A percentile compares a stretch with the other conserved stretches of the same genome.
phyloP scores from a whole-genome alignment of 2,329 filamentous ascomycete species.

The Diaporthe amygdali region DNA sequence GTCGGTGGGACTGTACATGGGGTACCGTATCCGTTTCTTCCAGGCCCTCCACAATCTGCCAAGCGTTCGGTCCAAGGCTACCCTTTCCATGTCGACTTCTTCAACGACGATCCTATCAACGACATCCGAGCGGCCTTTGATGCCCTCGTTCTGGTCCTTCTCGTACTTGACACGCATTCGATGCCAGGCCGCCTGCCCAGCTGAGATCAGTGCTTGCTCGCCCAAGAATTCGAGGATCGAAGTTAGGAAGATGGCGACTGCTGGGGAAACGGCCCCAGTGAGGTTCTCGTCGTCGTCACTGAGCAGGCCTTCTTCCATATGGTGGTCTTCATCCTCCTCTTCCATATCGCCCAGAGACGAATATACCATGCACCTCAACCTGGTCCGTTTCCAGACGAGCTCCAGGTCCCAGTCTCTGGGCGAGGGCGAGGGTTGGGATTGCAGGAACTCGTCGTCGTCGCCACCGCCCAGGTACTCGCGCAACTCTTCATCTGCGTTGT shows the following conservation, averaged over 20 bases:
- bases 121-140: slow-evolving; percentile 50
- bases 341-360: slow-evolving; percentile 96
- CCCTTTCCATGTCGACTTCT: slow-evolving; percentile 89
- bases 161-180: slow-evolving; percentile 65
- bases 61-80: slow-evolving; percentile 86
- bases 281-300: slow-evolving; percentile 62
- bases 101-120: slow-evolving; percentile 80
- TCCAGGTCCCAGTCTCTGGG: slow-evolving; percentile 84
- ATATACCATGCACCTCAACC: slow-evolving; percentile 97
- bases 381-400: slow-evolving; percentile 89
- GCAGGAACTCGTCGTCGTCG: slow-evolving; percentile 73
- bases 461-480: slow-evolving; percentile 83
- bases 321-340: slow-evolving; percentile 93
- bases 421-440: slow-evolving; percentile 56
- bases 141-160: slow-evolving; percentile 61
- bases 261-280: slow-evolving; percentile 79
- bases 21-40: slow-evolving; percentile 81
- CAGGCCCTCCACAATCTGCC: slow-evolving; percentile 93
- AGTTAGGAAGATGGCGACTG: slow-evolving; percentile 93
- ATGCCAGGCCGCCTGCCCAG: slow-evolving; percentile 81
- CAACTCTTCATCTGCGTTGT: slow-evolving; percentile 53
- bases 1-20: slow-evolving; percentile 50
- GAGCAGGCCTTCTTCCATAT: slow-evolving; percentile 80
- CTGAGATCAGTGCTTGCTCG: slow-evolving; percentile 87
- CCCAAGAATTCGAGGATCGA: slow-evolving; percentile 94